phyloP scores from a whole-genome alignment of 208 protist genomes.

The Acanthamoeba culbertsoni region DNA sequence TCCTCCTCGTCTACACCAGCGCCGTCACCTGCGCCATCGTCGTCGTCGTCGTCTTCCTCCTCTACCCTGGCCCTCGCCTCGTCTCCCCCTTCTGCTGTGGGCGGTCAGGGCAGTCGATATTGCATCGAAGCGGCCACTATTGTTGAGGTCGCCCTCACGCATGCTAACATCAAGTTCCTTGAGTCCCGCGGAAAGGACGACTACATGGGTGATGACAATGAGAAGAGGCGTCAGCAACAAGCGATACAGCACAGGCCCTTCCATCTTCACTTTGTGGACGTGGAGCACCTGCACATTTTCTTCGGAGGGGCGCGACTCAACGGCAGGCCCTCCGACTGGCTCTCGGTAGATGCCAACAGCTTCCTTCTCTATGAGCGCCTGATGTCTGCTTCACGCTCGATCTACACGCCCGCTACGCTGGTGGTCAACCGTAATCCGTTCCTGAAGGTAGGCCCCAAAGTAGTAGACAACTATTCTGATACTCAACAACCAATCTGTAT shows the following conservation, averaged over 20 bases:
- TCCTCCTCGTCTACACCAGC: neutral
- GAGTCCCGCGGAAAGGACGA: neutral
- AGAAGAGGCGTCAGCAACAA: too few species aligned
- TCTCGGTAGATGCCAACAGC: neutral
- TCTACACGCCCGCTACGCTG: neutral
- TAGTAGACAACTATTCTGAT: neutral
- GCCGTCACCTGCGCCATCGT: neutral
- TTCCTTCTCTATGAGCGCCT: neutral
- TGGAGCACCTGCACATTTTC: neutral
- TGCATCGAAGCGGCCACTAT: neutral
- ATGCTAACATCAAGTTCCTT: neutral
- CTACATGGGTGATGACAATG: neutral
- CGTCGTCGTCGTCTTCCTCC: neutral
- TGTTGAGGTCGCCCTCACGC: neutral
- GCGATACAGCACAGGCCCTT: neutral
- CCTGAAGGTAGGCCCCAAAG: neutral
- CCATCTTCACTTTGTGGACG: neutral
- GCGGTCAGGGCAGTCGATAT: neutral
- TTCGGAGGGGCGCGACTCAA: neutral
- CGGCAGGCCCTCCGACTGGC: neutral
- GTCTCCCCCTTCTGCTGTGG: neutral
- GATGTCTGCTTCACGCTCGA: neutral
- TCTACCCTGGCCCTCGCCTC: neutral
- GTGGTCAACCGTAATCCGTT: neutral
- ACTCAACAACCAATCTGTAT: neutral